These are phyloP conservation scores for Calonectria pauciramosa DNA, from an alignment of 2,329 filamentous ascomycete species.

Conservation along the genomic window DNA sequence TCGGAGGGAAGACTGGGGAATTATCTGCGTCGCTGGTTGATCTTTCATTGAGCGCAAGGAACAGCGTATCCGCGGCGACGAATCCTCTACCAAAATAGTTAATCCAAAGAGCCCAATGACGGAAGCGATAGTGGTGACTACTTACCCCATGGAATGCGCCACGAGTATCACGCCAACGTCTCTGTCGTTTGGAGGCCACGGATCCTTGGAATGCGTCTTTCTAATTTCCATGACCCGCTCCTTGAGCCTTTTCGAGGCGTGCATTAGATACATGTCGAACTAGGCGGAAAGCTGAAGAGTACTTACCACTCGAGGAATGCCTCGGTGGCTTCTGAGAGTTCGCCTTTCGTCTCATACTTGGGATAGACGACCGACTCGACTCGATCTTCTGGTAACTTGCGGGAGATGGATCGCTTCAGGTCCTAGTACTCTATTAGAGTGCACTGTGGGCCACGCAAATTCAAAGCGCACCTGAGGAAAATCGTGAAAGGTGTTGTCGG, in stretches of 20 bases:
- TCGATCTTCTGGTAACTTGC: slow-evolving; percentile 71
- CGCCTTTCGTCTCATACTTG: slow-evolving; percentile 79
- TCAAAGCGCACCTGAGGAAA: slow-evolving; percentile 67
- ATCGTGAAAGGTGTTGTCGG: slow-evolving; percentile 76
- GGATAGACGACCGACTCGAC: slow-evolving; percentile 77
- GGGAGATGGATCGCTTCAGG: slow-evolving; percentile 69
- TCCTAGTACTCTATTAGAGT: slow-evolving; percentile 54
- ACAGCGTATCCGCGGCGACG: slow-evolving; percentile 84
- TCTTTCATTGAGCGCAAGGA: slow-evolving; percentile 77
- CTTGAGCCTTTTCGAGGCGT: slow-evolving; percentile 73
- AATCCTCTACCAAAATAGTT: slow-evolving; percentile 72
- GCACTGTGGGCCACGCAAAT: background rate
- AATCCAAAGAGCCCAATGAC: accelerated
- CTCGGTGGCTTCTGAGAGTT: slow-evolving; percentile 66
- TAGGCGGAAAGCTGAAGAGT: background rate
- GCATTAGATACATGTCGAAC: background rate
- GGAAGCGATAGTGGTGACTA: background rate
- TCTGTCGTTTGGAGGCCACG: slow-evolving; percentile 85
- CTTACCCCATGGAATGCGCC: slow-evolving; percentile 84
- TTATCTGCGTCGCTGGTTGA: slow-evolving; percentile 52
- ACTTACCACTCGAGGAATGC: slow-evolving; percentile 63
- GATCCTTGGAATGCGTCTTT: slow-evolving; percentile 77
- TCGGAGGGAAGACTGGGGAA: slow-evolving; percentile 79
- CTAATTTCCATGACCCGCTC: slow-evolving; percentile 83
- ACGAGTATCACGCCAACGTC: slow-evolving; percentile 84